A percentile compares a stretch with the other conserved stretches of the same genome.
phyloP scores from a whole-genome alignment of 2,329 filamentous ascomycete genomes.

The Sarocladium oryzae region DNA sequence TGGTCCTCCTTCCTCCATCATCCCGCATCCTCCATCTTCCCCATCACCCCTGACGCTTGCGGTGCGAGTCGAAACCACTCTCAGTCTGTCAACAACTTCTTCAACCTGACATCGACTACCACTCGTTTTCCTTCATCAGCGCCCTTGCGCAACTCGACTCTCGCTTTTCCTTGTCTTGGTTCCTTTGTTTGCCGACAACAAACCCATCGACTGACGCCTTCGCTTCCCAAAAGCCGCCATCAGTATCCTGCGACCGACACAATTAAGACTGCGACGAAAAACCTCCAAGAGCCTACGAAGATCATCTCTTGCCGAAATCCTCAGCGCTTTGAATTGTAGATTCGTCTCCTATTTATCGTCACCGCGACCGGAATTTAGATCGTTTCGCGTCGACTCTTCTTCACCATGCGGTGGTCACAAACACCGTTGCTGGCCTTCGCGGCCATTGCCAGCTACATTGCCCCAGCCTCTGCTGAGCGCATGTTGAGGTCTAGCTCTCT shows the following conservation, averaged over 20 bases:
- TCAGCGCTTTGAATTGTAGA: too few species aligned
- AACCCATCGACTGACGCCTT: background rate
- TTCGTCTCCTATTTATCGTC: too few species aligned
- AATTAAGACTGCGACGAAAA: background rate
- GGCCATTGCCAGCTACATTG: constrained; percentile 15
- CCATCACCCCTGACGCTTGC: constrained; percentile 6
- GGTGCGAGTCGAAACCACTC: constrained; percentile 2
- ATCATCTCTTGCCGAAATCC: background rate
- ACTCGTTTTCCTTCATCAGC: background rate
- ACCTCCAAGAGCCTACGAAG: too few species aligned
- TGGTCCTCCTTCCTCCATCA: background rate
- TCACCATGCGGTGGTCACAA: constrained; percentile 8
- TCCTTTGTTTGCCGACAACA: background rate
- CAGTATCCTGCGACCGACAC: background rate
- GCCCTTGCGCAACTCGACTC: constrained; percentile 2
- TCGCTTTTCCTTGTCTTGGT: constrained; percentile 5
- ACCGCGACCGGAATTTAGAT: background rate
- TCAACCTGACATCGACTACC: background rate
- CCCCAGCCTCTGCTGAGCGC: constrained; percentile 51
- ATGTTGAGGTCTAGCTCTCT: constrained; percentile 78
- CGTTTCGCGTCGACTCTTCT: background rate
- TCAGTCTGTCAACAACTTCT: background rate
- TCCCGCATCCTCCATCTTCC: constrained; percentile 3
- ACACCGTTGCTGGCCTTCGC: constrained; percentile 8
- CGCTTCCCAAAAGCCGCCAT: background rate